Conservation (phyloP, 495 filamentous ascomycete genomes). For the Venustampulla echinocandica region DNA sequence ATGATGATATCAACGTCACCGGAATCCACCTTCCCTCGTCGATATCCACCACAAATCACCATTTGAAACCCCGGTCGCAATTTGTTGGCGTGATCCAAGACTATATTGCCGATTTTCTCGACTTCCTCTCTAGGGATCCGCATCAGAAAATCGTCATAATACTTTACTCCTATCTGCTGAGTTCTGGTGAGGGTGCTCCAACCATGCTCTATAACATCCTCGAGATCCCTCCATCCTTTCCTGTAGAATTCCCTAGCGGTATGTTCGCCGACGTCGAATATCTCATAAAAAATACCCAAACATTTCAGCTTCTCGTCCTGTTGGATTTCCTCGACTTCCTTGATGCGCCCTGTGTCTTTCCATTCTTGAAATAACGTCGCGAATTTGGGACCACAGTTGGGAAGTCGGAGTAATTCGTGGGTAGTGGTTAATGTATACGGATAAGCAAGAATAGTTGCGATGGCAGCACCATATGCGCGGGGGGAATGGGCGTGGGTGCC, state of each 20-base stretch:
- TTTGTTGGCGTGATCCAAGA: slow-evolving; percentile 54
- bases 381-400: slow-evolving; percentile 76
- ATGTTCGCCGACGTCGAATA: slow-evolving; percentile 84
- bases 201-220: slow-evolving; percentile 77
- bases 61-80: slow-evolving; percentile 51
- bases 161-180: slow-evolving; percentile 95
- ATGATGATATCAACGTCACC: slow-evolving; percentile 85
- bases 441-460: slow-evolving; percentile 77
- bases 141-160: slow-evolving; percentile 73
- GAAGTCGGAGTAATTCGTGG: slow-evolving; percentile 59
- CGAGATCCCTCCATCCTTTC: slow-evolving; percentile 65
- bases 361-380: slow-evolving; percentile 73
- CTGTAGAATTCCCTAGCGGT: slow-evolving; percentile 77
- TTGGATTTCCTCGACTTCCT: slow-evolving; percentile 56
- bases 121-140: slow-evolving; percentile 68
- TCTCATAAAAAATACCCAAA: slow-evolving; percentile 62
- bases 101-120: slow-evolving; percentile 52
- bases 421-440: slow-evolving; percentile 49
- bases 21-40: slow-evolving; percentile 63
- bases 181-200: slow-evolving; percentile 68
- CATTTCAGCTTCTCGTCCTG: slow-evolving; percentile 52
- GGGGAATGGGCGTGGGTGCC: slow-evolving; percentile 38
- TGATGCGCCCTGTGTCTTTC: slow-evolving; percentile 45
- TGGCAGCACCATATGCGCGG: slow-evolving; percentile 80
- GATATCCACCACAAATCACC: slow-evolving; percentile 75